Evolutionary conservation across 495 filamentous ascomycete genomes (phyloP).

Genomic region (Lophium mytilinum): DNA sequence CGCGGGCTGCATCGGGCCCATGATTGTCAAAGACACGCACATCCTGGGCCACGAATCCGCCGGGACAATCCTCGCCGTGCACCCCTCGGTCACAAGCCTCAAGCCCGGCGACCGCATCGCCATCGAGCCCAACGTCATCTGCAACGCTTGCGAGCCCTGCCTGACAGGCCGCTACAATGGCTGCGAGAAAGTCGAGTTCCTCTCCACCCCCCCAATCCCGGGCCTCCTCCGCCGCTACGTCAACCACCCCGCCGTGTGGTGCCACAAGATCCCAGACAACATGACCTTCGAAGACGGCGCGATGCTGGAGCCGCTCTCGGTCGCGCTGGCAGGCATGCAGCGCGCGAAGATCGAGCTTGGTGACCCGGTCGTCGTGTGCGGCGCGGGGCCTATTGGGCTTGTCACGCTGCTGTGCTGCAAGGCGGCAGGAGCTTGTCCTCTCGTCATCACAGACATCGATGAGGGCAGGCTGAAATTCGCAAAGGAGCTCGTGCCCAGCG

Average conservation of each 20-base stretch:
- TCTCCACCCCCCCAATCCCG: slow-evolving; percentile 80
- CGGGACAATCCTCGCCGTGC: slow-evolving; percentile 71
- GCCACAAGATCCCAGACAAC: slow-evolving; percentile 74
- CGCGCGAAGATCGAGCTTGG: slow-evolving; percentile 68
- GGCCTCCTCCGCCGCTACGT: slow-evolving; percentile 88
- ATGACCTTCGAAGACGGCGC: slow-evolving; percentile 88
- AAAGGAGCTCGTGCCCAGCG: slow-evolving; percentile 63
- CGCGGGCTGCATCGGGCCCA: slow-evolving; percentile 84
- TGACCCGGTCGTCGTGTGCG: slow-evolving; percentile 77
- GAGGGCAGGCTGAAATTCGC: slow-evolving; percentile 75
- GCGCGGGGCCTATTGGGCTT: slow-evolving; percentile 84
- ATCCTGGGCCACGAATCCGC: slow-evolving; percentile 91
- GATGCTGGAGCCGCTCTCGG: slow-evolving; percentile 76
- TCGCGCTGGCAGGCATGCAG: slow-evolving; percentile 77
- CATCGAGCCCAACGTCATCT: slow-evolving; percentile 85
- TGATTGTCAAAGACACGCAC: slow-evolving; percentile 80
- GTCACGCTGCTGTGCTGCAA: slow-evolving; percentile 72
- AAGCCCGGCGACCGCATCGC: slow-evolving; percentile 80
- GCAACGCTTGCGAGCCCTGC: slow-evolving; percentile 81
- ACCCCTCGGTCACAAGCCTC: slow-evolving; percentile 66
- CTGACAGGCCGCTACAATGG: slow-evolving; percentile 89
- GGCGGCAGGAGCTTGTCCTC: slow-evolving; percentile 75
- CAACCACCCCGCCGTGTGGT: slow-evolving; percentile 86
- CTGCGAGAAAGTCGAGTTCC: slow-evolving; percentile 74
- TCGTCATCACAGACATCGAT: slow-evolving; percentile 90